These are phyloP conservation scores for Tolypocladium album DNA, from an alignment of 2,329 filamentous ascomycete species.

Conservation along the genomic window DNA sequence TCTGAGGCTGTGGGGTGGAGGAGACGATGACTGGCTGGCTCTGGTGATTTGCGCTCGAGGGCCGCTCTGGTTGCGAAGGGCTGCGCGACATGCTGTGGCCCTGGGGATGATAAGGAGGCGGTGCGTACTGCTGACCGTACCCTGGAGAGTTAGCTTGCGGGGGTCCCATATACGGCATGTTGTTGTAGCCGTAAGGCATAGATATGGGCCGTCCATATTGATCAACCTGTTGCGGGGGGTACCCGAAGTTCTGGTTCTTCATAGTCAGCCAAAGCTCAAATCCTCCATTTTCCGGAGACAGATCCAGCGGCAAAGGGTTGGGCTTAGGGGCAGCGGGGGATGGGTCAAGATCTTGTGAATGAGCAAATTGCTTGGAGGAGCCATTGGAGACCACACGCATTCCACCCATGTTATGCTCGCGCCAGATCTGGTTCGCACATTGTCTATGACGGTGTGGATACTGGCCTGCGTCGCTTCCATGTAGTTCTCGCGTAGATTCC, in stretches of 20 bases:
- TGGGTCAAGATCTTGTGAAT: constrained; percentile 5
- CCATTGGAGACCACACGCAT: constrained; percentile 10
- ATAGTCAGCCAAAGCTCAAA: constrained; percentile 66
- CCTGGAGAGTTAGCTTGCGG: constrained; percentile 36
- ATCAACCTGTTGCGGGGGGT: constrained; percentile 31
- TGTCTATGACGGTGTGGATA: constrained; percentile 32
- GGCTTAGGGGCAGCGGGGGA: constrained; percentile 5
- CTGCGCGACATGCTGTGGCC: constrained; percentile 72
- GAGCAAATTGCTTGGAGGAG: constrained; percentile 5
- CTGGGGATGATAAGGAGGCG: constrained; percentile 33
- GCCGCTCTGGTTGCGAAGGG: constrained; percentile 64
- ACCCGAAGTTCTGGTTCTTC: constrained; percentile 55
- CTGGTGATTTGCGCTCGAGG: constrained; percentile 54
- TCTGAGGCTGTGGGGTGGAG: constrained; percentile 52
- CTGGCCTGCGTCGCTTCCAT: constrained; percentile 21
- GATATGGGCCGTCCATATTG: constrained; percentile 25
- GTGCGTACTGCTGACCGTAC: constrained; percentile 36
- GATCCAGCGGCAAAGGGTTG: constrained; percentile 33
- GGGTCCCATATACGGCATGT: constrained; percentile 38
- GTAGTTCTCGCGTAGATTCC: constrained; percentile 24
- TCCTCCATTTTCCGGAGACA: constrained; percentile 58
- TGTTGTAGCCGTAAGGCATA: constrained; percentile 32
- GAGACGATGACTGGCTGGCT: constrained; percentile 49
- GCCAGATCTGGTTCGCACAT: constrained; percentile 28
- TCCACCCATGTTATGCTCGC: constrained; percentile 12